Percentiles rank a stretch among this genome's conserved stretches.
Conservation (phyloP, 257 asterid genomes). For the Solanum appendiculatum region DNA sequence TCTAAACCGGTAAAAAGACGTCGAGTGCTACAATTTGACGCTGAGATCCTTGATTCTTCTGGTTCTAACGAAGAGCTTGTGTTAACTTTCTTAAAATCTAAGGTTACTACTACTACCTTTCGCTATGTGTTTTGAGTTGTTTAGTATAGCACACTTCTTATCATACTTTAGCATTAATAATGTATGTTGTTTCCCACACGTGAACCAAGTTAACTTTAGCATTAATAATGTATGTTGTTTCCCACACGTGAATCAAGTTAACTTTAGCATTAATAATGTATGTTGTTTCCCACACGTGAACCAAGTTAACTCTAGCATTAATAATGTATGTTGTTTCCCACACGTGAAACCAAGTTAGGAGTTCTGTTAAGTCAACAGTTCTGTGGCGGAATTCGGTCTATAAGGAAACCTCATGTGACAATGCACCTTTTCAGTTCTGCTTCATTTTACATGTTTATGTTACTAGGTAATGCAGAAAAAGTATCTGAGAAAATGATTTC, state of each 20-base stretch:
- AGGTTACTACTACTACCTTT: slow-evolving; percentile 26
- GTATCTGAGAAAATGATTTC: neutral
- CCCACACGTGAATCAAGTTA: neutral
- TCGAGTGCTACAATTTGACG: slow-evolving; percentile 51
- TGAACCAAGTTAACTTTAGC: neutral
- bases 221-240: neutral
- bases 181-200: neutral
- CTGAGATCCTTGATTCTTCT: slow-evolving; percentile 32
- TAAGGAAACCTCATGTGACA: neutral
- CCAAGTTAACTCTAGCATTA: neutral
- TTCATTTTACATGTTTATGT: neutral
- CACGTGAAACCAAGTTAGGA: neutral
- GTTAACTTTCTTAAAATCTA: slow-evolving; percentile 18
- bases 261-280: neutral
- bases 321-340: neutral
- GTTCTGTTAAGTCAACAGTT: neutral
- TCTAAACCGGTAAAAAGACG: slow-evolving; percentile 51
- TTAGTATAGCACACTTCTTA: neutral
- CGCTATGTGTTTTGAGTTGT: neutral
- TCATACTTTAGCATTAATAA: neutral
- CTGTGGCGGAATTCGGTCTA: neutral
- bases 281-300: neutral
- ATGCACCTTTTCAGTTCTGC: neutral
- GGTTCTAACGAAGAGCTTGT: slow-evolving; percentile 27
- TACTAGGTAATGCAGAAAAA: neutral